Evolutionary conservation across 345 rosid genomes (phyloP).

Genomic region (Eucalyptus marginata): DNA sequence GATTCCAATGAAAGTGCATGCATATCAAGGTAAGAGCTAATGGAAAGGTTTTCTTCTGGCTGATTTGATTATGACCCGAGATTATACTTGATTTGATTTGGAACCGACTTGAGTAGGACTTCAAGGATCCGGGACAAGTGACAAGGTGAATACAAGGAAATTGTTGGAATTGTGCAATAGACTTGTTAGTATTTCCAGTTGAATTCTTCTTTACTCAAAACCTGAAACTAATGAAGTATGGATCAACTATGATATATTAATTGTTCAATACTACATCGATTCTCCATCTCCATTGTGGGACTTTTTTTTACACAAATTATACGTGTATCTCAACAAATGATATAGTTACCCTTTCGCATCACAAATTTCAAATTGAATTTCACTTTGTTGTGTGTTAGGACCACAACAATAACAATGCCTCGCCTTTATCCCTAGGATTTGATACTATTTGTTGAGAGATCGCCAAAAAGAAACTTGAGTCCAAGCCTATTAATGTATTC

Average conservation of each 20-base stretch:
- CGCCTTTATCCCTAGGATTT: background rate
- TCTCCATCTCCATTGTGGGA: background rate
- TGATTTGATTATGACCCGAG: background rate
- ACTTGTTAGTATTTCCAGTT: fast-evolving
- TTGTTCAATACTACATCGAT: background rate
- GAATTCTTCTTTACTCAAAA: background rate
- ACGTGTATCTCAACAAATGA: background rate
- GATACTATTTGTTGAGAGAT: background rate
- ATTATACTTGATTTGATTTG: background rate
- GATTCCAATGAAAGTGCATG: background rate
- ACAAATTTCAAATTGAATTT: background rate
- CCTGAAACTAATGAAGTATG: background rate
- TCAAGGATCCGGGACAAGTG: background rate
- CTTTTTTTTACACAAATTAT: background rate
- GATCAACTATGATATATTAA: background rate
- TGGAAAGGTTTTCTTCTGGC: background rate
- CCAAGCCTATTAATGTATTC: fast-evolving
- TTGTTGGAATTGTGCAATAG: background rate
- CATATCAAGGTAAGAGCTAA: background rate
- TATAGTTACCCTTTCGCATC: background rate
- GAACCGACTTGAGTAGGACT: background rate
- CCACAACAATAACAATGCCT: background rate
- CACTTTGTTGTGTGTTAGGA: background rate
- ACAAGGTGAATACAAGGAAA: background rate
- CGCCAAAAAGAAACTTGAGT: background rate